Evolutionary conservation across 495 filamentous ascomycete species (phyloP).

Genomic region (Xylaria scruposa): DNA sequence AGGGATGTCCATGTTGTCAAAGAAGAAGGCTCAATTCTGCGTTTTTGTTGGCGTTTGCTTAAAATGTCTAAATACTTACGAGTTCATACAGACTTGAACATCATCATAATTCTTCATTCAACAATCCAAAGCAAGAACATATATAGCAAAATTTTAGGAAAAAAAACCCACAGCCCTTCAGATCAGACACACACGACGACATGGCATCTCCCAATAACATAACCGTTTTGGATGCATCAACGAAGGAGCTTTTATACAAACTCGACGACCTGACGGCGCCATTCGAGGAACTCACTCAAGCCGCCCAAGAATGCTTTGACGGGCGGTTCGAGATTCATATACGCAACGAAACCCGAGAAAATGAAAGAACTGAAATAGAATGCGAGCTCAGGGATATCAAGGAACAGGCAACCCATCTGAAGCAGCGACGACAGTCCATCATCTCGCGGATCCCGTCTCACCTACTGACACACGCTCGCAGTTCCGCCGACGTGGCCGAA

Average conservation of each 20-base stretch:
- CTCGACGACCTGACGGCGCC: not conserved
- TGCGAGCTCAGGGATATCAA: not conserved
- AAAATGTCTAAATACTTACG: not conserved
- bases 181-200: not conserved
- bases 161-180: too few relatives aligned
- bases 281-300: not conserved
- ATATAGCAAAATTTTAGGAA: not conserved
- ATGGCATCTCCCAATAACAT: not conserved
- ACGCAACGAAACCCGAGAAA: not conserved
- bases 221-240: not conserved
- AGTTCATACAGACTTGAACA: not conserved
- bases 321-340: not conserved
- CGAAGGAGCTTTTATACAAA: not conserved
- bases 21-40: not conserved
- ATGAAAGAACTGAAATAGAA: not conserved
- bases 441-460: not conserved
- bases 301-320: not conserved
- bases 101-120: not conserved
- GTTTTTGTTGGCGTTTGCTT: not conserved
- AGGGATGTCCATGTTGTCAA: not conserved
- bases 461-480: not conserved
- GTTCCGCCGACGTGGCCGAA: not conserved
- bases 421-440: not conserved
- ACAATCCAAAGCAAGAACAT: not conserved
- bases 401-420: not conserved